phyloP scores from a whole-genome alignment of 2,329 filamentous ascomycete species.

The Fusarium buxicola region DNA sequence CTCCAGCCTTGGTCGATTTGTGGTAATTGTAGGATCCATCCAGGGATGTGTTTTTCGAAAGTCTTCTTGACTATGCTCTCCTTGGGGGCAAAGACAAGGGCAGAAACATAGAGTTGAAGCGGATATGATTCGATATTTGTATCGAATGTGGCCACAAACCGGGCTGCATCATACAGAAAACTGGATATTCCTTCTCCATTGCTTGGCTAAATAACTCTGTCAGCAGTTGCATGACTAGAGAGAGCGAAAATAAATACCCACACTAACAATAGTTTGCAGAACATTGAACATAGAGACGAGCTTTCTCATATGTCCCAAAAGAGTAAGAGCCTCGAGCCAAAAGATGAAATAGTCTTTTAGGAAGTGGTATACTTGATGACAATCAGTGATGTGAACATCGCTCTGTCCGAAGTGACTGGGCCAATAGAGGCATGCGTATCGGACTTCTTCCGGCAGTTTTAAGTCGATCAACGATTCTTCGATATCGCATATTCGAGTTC shows the following conservation, averaged over 20 bases:
- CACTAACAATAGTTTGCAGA: background rate
- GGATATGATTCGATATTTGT: background rate
- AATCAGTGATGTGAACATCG: background rate
- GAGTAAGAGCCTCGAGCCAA: background rate
- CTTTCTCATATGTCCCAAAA: too few species aligned
- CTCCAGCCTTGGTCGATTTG: background rate
- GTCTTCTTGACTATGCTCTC: background rate
- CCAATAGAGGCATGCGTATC: constrained; percentile 58
- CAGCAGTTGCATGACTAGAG: background rate
- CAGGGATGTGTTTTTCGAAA: background rate
- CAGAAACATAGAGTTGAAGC: constrained; percentile 1
- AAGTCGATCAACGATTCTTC: background rate
- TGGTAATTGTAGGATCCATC: background rate
- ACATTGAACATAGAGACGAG: background rate
- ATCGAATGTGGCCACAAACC: background rate
- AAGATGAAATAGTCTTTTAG: background rate
- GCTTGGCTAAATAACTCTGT: background rate
- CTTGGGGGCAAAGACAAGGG: background rate
- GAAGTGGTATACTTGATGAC: background rate
- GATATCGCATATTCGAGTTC: background rate
- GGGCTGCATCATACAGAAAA: background rate
- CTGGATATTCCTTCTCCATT: background rate
- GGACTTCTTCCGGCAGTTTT: constrained; percentile 40
- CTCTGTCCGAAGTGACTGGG: background rate
- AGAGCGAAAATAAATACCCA: background rate